phyloP scores from a whole-genome alignment of 306 rosid genomes.

The apple (Malus domestica) region ASM211411v1 NC_041794.1:27343501-27344000 shows the following conservation, averaged over 20 bases:
- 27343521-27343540: too few species aligned
- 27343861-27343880: constrained; percentile 13
- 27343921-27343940: background rate
- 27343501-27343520: too few species aligned
- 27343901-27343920: background rate
- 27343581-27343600: background rate
- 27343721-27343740: too few species aligned
- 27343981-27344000: constrained; percentile 46
- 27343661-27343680: too few species aligned
- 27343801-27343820: too few species aligned
- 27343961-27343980: background rate
- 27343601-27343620: too few species aligned
- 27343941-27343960: background rate
- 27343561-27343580: too few species aligned
- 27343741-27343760: accelerated
- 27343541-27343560: too few species aligned
- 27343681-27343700: too few species aligned
- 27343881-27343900: background rate
- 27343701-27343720: accelerated
- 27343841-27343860: background rate
- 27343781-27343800: too few species aligned
- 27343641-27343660: accelerated
- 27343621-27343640: too few species aligned
- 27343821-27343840: background rate
- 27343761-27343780: too few species aligned